Base-by-base conservation (phyloP, 2,329 filamentous ascomycete species). In the Phaeophleospora eucalypticola region DNA sequence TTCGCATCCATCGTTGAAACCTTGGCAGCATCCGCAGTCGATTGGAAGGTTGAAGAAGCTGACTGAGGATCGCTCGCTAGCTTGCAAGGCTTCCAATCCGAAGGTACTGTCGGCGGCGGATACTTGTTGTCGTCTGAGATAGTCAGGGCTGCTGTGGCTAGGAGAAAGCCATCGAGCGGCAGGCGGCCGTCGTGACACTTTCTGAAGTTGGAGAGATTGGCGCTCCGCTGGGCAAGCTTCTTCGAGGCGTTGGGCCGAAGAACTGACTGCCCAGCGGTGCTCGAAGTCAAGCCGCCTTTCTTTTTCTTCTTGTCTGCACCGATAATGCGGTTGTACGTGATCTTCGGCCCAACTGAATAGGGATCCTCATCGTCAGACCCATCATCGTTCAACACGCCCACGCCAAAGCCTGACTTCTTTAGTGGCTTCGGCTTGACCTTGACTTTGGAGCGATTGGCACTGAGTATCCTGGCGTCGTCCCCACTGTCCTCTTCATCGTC, bases 281-380 rank as follows among this genome's bases (percentile, higher is more conserved):
- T 61, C 10, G 60, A 49, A 9, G 56, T 45, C 14, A 64, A 42
- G 1, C 60, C 70, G 20, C 60, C 60, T 61, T 84, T 83, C 59
- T 80, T 86, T 64, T 88, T 90, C 65, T 84, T 86, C 67, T 87
- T 95, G 53, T 90, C 85, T 0, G 84, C 86, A 15, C 88, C 89
- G 49, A 96, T 81, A 4, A 84, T 77, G 34, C 83, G 81, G 58
- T 87, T 95, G 67, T 95, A 95, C 10, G 84, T 88, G 64, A 96
- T 94, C 56, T 83, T 85, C 0, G 93, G 93, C 0, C 91, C 91
- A 43, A 97, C 84, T 48, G 91, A 87, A 63, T 95, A 97, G 0
- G 89, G 87, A 60, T 96, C 90, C 59, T 97, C 93, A 37, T 96
- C 90, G 57, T 97, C 93, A 3, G 91, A 96, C 9, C 89, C 90